phyloP scores from a whole-genome alignment of 2,329 filamentous ascomycete genomes.

The Fusarium buharicum region DNA sequence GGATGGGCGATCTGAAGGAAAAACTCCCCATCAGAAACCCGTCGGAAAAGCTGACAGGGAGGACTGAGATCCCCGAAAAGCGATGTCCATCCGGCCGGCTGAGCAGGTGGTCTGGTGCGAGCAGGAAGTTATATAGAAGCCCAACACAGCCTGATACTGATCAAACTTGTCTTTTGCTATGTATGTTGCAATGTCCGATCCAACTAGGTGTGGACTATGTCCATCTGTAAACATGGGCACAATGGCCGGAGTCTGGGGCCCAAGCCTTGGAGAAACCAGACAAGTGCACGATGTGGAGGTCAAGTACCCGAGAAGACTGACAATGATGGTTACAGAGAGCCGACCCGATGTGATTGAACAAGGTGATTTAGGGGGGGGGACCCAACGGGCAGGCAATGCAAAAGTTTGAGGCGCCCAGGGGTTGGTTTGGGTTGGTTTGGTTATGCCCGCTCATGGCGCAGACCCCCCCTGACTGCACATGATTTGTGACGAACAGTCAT shows the following conservation, averaged over 20 bases:
- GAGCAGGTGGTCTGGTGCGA: conserved; percentile 32
- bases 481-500: conserved; percentile 25
- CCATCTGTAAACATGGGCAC: neutral
- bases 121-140: conserved; percentile 42
- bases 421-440: conserved; percentile 18
- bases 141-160: conserved; percentile 41
- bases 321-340: conserved; percentile 7
- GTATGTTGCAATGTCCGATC: neutral
- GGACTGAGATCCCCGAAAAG: conserved; percentile 28
- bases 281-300: conserved; percentile 4
- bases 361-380: conserved; percentile 1
- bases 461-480: conserved; percentile 15
- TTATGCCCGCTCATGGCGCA: conserved; percentile 22
- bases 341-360: conserved; percentile 3
- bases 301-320: neutral
- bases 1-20: conserved; percentile 29
- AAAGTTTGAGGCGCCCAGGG: conserved; percentile 6
- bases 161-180: conserved; percentile 29
- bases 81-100: conserved; percentile 27
- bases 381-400: conserved; percentile 21
- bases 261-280: conserved; percentile 1
- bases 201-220: neutral
- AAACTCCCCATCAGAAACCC: conserved; percentile 20
- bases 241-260: neutral
- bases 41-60: conserved; percentile 32